A percentile compares a stretch with the other conserved stretches of the same genome.
Conservation (phyloP, 345 rosid species). For the Mangifera indica region DNA sequence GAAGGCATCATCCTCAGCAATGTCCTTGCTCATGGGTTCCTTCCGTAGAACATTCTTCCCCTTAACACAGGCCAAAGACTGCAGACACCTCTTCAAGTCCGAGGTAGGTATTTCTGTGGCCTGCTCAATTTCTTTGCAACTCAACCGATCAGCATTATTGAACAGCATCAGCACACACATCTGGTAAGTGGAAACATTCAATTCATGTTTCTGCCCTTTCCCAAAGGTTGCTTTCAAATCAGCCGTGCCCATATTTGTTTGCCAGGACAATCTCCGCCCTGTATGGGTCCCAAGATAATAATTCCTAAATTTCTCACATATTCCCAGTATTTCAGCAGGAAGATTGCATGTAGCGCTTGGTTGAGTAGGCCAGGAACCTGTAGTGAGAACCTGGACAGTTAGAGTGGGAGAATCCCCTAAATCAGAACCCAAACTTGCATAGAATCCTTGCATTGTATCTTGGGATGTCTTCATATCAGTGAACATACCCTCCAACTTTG, state of each 20-base stretch:
- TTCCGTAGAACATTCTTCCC: constrained; percentile 67
- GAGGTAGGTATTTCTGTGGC: constrained; percentile 61
- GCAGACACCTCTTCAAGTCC: constrained; percentile 73
- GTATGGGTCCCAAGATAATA: constrained; percentile 72
- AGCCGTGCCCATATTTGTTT: constrained; percentile 81
- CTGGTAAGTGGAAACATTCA: constrained; percentile 74
- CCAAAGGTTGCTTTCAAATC: constrained; percentile 65
- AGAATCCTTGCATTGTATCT: constrained; percentile 71
- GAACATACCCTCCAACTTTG: constrained; percentile 73
- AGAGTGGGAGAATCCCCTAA: constrained; percentile 59
- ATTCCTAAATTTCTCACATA: constrained; percentile 62
- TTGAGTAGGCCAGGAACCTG: constrained; percentile 81
- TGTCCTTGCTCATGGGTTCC: constrained; percentile 76
- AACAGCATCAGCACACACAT: constrained; percentile 74
- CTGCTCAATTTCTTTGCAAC: constrained; percentile 68
- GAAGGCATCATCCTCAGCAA: constrained; percentile 58
- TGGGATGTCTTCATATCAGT: constrained; percentile 77
- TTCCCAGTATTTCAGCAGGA: constrained; percentile 55
- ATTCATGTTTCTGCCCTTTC: constrained; percentile 71
- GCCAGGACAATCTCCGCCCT: constrained; percentile 71
- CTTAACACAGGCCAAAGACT: constrained; percentile 68
- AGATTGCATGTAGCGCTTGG: constrained; percentile 58
- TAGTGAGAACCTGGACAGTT: constrained; percentile 65
- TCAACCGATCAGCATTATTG: constrained; percentile 54
- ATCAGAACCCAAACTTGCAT: constrained; percentile 42